phyloP scores from a whole-genome alignment of 78 protist genomes.

The Fonticula alba region DNA sequence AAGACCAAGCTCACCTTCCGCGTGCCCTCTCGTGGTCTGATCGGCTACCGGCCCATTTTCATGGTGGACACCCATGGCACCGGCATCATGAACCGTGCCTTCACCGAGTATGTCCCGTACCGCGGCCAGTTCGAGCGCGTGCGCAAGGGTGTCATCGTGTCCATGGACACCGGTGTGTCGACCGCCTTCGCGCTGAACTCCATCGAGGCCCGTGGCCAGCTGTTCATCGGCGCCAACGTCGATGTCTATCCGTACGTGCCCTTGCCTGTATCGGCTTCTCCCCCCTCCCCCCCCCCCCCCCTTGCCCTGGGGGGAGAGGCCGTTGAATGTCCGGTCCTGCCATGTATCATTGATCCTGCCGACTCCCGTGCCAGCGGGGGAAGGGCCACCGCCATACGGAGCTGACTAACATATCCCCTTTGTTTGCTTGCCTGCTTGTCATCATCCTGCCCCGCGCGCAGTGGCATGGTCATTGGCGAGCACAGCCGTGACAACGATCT shows the following conservation, averaged over 20 bases:
- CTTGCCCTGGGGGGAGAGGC: neutral
- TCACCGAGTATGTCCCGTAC: slow-evolving; percentile 37
- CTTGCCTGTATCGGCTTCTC: neutral
- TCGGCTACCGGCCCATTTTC: slow-evolving; percentile 36
- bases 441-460: slow-evolving; percentile 2
- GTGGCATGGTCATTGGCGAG: slow-evolving; percentile 69
- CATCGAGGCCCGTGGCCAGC: slow-evolving; percentile 44
- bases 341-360: neutral
- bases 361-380: no score
- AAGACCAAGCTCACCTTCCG: slow-evolving; percentile 28
- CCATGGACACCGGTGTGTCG: slow-evolving; percentile 41
- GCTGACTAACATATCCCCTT: neutral
- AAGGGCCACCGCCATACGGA: no score
- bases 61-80: slow-evolving; percentile 48
- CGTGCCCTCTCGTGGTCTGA: slow-evolving; percentile 48
- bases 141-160: slow-evolving; percentile 50
- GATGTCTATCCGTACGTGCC: slow-evolving; percentile 14
- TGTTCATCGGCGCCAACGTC: slow-evolving; percentile 44
- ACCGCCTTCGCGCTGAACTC: slow-evolving; percentile 32
- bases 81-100: slow-evolving; percentile 42
- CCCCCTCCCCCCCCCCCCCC: neutral
- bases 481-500: slow-evolving; percentile 26
- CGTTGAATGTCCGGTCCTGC: neutral
- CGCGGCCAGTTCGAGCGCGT: neutral
- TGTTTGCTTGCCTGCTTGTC: neutral